Evolutionary conservation across 305 asterid genomes (phyloP).

Genomic region (Solanum chacoense): DNA sequence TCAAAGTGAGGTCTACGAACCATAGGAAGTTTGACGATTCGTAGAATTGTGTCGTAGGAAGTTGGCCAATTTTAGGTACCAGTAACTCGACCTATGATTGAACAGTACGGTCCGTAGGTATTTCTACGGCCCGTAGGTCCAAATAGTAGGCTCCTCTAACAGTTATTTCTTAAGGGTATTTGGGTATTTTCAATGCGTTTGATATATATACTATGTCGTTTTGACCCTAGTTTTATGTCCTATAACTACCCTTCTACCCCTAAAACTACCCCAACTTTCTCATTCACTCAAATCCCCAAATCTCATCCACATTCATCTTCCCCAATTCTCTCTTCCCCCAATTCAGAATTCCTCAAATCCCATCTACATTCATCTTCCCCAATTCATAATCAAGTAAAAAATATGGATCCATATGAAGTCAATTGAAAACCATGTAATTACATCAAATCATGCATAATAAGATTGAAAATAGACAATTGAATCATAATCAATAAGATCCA

Average conservation of each 20-base stretch:
- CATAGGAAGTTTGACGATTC: background rate
- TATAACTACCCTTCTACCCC: background rate
- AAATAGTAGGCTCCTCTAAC: background rate
- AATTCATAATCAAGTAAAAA: background rate
- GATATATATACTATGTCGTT: background rate
- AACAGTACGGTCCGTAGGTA: background rate
- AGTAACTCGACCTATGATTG: background rate
- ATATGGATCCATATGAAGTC: background rate
- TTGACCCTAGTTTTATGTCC: background rate
- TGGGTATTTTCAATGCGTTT: background rate
- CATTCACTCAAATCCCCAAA: background rate
- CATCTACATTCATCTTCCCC: background rate
- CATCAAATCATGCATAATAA: background rate
- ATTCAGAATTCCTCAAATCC: background rate
- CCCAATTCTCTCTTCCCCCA: background rate
- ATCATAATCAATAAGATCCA: background rate
- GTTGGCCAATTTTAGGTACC: background rate
- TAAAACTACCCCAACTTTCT: background rate
- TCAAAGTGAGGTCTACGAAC: background rate
- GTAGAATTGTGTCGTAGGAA: background rate
- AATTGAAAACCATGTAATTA: background rate
- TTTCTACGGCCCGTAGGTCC: background rate
- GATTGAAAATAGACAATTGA: background rate
- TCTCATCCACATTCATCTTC: background rate
- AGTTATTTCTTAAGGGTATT: background rate